phyloP scores from a whole-genome alignment of 257 asterid species.

The Solanum bukasovii region DNA sequence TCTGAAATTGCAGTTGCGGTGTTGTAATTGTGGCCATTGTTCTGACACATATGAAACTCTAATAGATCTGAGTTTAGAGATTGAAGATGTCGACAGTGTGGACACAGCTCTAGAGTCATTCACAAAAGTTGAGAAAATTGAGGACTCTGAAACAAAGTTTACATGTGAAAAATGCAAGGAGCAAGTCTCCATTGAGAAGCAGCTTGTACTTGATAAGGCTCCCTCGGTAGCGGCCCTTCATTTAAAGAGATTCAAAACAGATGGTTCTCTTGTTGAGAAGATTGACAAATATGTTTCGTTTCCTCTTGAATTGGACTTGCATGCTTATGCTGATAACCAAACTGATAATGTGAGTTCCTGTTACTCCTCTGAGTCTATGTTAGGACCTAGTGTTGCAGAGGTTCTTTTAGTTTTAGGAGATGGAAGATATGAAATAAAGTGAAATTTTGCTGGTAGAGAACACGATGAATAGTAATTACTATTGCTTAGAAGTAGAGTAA shows the following conservation, averaged over 20 bases:
- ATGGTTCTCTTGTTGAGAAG: conserved; percentile 67
- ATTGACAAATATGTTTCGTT: conserved; percentile 68
- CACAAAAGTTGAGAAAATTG: conserved; percentile 79
- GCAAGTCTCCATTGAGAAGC: conserved; percentile 70
- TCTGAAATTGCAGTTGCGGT: conserved; percentile 53
- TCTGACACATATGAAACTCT: conserved; percentile 79
- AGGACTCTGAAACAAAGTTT: conserved; percentile 66
- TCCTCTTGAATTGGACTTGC: conserved; percentile 66
- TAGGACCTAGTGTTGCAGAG: background rate
- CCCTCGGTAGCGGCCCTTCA: conserved; percentile 74
- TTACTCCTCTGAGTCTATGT: background rate
- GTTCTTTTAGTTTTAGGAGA: background rate
- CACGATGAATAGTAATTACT: background rate
- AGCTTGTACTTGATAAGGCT: conserved; percentile 56
- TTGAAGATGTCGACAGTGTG: conserved; percentile 52
- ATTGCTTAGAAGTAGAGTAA: background rate
- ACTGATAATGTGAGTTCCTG: conserved; percentile 33
- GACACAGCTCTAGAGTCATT: conserved; percentile 66
- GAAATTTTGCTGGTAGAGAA: background rate
- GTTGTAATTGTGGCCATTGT: conserved; percentile 77
- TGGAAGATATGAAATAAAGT: background rate
- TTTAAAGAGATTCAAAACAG: conserved; percentile 81
- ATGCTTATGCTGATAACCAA: conserved; percentile 38
- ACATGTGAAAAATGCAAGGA: conserved; percentile 78
- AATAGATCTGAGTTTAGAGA: conserved; percentile 85